phyloP scores from a whole-genome alignment of 1,139 yeast genomes.

The Kodamaea plutei region DNA sequence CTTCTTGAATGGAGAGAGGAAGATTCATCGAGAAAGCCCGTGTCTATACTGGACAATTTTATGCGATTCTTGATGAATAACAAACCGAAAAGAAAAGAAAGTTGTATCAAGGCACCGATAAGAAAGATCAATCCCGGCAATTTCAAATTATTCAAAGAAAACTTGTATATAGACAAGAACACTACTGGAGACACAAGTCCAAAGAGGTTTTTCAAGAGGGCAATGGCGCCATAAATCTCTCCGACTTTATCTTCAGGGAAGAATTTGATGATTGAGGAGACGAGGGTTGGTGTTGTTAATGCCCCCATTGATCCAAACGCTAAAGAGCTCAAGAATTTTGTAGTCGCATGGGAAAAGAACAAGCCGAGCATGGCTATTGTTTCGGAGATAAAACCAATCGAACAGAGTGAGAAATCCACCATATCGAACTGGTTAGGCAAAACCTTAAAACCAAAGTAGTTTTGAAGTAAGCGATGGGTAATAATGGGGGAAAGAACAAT shows the following conservation, averaged over 20 bases:
- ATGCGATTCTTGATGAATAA: neutral
- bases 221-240: slow-evolving; percentile 51
- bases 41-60: no score
- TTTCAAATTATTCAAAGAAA: slow-evolving; percentile 8
- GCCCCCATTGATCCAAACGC: slow-evolving; percentile 48
- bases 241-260: slow-evolving; percentile 45
- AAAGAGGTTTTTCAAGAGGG: slow-evolving; percentile 39
- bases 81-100: slow-evolving; percentile 1
- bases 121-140: slow-evolving; percentile 8
- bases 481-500: slow-evolving; percentile 33
- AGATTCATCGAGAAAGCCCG: no score
- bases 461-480: slow-evolving; percentile 25
- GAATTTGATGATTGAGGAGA: slow-evolving; percentile 49
- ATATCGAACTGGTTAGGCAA: slow-evolving; percentile 46
- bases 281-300: slow-evolving; percentile 41
- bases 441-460: slow-evolving; percentile 25
- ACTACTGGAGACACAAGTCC: slow-evolving; percentile 36
- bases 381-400: slow-evolving; percentile 33
- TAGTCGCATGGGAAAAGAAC: slow-evolving; percentile 7
- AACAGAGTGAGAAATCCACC: slow-evolving; percentile 44
- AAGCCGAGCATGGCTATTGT: slow-evolving; percentile 35
- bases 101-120: slow-evolving; percentile 1
- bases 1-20: no score
- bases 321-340: slow-evolving; percentile 7
- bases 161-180: slow-evolving; percentile 35